These are phyloP conservation scores for Circinella minor DNA, from an alignment of 371 early-diverging fungal genomes.

Conservation along the genomic window DNA sequence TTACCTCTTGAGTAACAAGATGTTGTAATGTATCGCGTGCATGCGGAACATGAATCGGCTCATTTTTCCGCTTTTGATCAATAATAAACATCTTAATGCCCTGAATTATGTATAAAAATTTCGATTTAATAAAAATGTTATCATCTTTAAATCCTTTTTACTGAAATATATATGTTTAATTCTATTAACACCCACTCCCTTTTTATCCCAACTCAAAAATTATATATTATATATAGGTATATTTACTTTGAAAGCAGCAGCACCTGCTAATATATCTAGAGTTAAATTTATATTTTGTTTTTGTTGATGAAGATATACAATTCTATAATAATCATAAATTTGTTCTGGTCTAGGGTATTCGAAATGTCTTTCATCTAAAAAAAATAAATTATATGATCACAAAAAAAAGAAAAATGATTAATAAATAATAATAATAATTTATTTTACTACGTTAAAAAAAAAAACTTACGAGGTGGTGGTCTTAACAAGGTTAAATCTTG, in stretches of 20 bases:
- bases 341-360: constrained; percentile 40
- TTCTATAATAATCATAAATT: constrained; percentile 40
- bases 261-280: constrained; percentile 52
- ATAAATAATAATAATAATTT: too few species aligned
- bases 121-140: too few species aligned
- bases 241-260: constrained; percentile 59
- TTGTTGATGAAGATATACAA: constrained; percentile 31
- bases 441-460: not conserved
- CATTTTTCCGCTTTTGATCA: constrained; percentile 21
- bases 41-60: constrained; percentile 26
- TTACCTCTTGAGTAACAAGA: constrained; percentile 11
- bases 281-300: constrained; percentile 24
- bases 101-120: constrained; percentile 6
- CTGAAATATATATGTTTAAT: too few species aligned
- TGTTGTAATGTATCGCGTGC: constrained; percentile 23
- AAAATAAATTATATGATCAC: not conserved
- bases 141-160: too few species aligned
- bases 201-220: too few species aligned
- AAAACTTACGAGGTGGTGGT: constrained; percentile 34
- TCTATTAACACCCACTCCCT: too few species aligned
- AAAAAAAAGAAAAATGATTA: too few species aligned
- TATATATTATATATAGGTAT: too few species aligned
- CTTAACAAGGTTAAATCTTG: constrained; percentile 37
- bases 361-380: constrained; percentile 12
- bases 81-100: constrained; percentile 36